phyloP scores from a whole-genome alignment of 768 basidiomycete species.

The Trametes maxima region DNA sequence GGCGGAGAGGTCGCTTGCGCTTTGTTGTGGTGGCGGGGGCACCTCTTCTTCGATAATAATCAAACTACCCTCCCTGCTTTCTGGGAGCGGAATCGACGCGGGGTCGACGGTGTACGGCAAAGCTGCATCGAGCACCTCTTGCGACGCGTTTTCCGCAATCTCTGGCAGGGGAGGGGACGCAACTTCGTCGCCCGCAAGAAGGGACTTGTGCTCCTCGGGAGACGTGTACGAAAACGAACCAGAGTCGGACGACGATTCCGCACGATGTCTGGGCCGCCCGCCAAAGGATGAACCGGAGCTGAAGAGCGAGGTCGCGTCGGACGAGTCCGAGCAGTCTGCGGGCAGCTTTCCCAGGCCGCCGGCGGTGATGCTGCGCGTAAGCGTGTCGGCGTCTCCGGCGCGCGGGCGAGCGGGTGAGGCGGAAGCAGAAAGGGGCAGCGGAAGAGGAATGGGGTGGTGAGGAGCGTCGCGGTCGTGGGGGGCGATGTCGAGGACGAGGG shows the following conservation, averaged over 20 bases:
- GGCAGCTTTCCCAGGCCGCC: constrained; percentile 10
- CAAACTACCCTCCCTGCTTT: neutral
- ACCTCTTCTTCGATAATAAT: neutral
- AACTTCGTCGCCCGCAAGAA: neutral
- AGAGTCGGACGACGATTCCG: constrained; percentile 4
- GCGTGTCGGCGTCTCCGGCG: constrained; percentile 13
- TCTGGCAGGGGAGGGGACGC: neutral
- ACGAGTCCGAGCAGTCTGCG: constrained; percentile 10
- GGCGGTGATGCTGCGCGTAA: constrained; percentile 8
- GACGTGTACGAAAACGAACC: constrained; percentile 10
- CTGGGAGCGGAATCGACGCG: neutral
- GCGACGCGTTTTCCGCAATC: neutral
- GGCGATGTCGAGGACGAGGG: constrained; percentile 1
- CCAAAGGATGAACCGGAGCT: neutral
- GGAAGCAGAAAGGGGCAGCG: neutral
- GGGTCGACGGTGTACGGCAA: neutral
- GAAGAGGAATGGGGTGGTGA: neutral
- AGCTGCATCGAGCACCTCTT: neutral
- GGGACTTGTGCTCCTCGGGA: neutral
- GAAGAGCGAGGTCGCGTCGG: constrained; percentile 2
- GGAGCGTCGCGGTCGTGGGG: neutral
- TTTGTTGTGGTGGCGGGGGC: neutral
- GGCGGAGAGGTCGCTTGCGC: neutral
- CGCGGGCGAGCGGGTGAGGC: constrained; percentile 8
- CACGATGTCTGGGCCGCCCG: neutral